A percentile compares a stretch with the other conserved stretches of the same genome.
phyloP scores from a whole-genome alignment of 176 grass and related monocot species.

The Zizania latifolia region DNA sequence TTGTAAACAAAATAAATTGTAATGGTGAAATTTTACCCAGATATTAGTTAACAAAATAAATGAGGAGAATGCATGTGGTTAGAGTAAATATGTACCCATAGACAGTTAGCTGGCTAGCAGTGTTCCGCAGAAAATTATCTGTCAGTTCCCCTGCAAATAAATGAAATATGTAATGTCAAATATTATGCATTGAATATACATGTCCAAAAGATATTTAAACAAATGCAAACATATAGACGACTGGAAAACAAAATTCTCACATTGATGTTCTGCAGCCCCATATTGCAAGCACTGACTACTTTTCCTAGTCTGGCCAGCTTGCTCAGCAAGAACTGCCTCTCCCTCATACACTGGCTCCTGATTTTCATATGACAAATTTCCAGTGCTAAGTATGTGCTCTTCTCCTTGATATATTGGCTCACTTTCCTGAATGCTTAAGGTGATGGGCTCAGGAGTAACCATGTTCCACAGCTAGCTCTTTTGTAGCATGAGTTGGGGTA shows the following conservation, averaged over 20 bases:
- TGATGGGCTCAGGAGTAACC: conserved; percentile 26
- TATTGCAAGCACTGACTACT: conserved; percentile 26
- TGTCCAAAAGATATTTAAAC: conserved; percentile 12
- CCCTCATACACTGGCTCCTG: conserved; percentile 84
- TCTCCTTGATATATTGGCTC: conserved; percentile 97
- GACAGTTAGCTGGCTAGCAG: conserved; percentile 90
- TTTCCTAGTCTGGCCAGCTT: conserved; percentile 46
- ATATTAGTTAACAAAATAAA: conserved; percentile 1
- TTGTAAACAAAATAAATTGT: conserved; percentile 95
- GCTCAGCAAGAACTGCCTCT: conserved; percentile 69
- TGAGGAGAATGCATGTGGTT: not conserved
- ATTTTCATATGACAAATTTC: conserved; percentile 40
- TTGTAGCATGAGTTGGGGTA: conserved; percentile 29
- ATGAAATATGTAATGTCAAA: conserved; percentile 14
- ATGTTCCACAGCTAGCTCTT: conserved; percentile 36
- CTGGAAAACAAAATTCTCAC: conserved; percentile 40
- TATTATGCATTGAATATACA: conserved; percentile 3
- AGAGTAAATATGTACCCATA: conserved; percentile 60
- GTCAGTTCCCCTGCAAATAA: conserved; percentile 88
- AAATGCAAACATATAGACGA: not conserved
- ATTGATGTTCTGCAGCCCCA: conserved; percentile 46
- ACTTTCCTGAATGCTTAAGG: conserved; percentile 37
- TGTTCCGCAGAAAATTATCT: conserved; percentile 71
- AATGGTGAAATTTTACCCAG: conserved; percentile 20
- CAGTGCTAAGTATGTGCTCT: conserved; percentile 60